A percentile compares a stretch with the other conserved stretches of the same genome.
These are phyloP conservation scores for Scheffersomyces parashehatae DNA, from an alignment of 1,139 yeast genomes.

Conservation along the genomic window DNA sequence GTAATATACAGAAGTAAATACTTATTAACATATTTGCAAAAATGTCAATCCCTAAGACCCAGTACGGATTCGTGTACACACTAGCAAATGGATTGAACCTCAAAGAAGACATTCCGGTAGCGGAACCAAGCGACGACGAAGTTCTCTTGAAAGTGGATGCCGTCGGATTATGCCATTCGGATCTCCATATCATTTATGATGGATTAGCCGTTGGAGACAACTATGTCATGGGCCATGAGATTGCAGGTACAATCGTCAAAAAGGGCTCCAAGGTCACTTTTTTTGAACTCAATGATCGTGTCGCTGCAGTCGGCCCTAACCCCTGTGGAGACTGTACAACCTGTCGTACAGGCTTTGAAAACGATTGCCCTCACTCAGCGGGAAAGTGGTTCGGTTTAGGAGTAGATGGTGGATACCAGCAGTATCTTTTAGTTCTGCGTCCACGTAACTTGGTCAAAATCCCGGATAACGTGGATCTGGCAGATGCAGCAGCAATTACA, in stretches of 20 bases:
- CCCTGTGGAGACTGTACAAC: background rate
- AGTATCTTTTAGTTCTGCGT: background rate
- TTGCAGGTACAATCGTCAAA: background rate
- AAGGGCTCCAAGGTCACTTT: background rate
- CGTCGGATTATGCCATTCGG: background rate
- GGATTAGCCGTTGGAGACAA: background rate
- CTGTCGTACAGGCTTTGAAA: conserved; percentile 1
- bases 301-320: background rate
- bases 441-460: background rate
- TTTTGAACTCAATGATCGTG: background rate
- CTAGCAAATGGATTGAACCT: background rate
- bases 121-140: background rate
- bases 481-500: background rate
- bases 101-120: background rate
- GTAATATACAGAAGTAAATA: too few species aligned
- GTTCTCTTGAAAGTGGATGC: background rate
- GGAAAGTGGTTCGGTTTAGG: background rate
- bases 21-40: background rate
- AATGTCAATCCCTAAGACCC: background rate
- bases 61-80: conserved; percentile 1
- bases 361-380: background rate
- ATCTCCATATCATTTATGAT: background rate
- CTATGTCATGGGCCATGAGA: background rate
- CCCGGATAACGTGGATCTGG: conserved; percentile 1
- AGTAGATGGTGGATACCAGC: conserved; percentile 1